Evolutionary conservation across 2,329 filamentous ascomycete species (phyloP), one percentile per base, ranked within the genome.

Genomic region (Trichoderma sp.): DNA sequence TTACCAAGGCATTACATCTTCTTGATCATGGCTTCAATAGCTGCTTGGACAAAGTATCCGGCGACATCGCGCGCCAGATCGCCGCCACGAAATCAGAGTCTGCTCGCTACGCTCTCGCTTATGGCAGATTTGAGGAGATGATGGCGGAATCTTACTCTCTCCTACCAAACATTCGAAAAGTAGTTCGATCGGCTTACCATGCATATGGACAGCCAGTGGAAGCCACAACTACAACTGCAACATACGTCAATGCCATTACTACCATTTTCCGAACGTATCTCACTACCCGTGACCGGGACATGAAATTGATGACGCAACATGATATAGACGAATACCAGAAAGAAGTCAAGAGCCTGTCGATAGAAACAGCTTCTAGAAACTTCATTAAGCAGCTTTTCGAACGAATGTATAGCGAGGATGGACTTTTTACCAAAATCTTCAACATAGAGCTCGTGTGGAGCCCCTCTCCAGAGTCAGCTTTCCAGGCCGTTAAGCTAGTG

Each of bases 1-100:
- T 98, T 15, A 89, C 88, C 32, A 90, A 90, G 75, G 87, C 89
- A 0, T 82, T 91, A 11, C 88, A 90, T 76, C 81, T 91, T 13
- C 83, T 91, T 6, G 88, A 90, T 73, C 85, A 88, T 30, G 87
- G 85, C 30, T 88, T 88, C 77, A 86, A 82, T 9, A 83, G 80
- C 30, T 85, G 84, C 11, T 79, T 88, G 28, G 86, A 89, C 68
- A 86, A 83, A 70, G 83, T 87, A 5, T 88, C 87, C 0, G 77
- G 82, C 3, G 88, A 89, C n/a, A 82, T 90, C 58, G 83, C 85
- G 0, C 82, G 84, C 50, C 88, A 89, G 74, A 85, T 90, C 30
- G 78, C 82, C 0, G 83, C 82, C 4, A 88, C 87, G 0, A 85
- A 88, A 73, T 89, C 88, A 1, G 87, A 89, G 72, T 87, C 88